These are phyloP conservation scores for Tuber microsphaerosporum DNA, from an alignment of 495 filamentous ascomycete species.

Conservation along the genomic window DNA sequence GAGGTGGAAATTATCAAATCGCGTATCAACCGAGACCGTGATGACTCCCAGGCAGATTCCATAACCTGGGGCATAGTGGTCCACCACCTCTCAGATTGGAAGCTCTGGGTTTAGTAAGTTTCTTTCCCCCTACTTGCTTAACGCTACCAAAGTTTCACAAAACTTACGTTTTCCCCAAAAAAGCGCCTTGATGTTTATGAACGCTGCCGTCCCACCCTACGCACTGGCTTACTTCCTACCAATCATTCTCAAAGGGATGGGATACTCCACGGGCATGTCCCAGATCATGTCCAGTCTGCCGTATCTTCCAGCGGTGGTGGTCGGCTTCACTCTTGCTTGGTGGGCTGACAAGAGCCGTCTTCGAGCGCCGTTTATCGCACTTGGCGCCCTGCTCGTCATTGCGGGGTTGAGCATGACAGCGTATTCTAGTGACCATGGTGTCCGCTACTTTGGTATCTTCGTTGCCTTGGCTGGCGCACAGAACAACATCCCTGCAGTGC, in stretches of 20 bases:
- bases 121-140: background rate
- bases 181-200: constrained; percentile 47
- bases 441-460: constrained; percentile 57
- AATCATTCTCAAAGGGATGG: constrained; percentile 50
- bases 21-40: constrained; percentile 53
- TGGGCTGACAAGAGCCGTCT: constrained; percentile 52
- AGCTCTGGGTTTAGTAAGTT: constrained; percentile 44
- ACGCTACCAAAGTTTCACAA: background rate
- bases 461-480: constrained; percentile 52
- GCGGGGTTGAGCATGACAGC: constrained; percentile 52
- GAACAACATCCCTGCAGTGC: constrained; percentile 50
- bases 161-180: constrained; percentile 11
- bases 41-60: constrained; percentile 45
- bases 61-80: constrained; percentile 42
- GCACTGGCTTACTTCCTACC: constrained; percentile 52
- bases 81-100: constrained; percentile 43
- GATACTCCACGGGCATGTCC: constrained; percentile 44
- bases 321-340: constrained; percentile 46
- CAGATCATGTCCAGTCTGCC: constrained; percentile 49
- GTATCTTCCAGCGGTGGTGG: constrained; percentile 43
- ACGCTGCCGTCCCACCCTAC: constrained; percentile 46
- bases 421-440: constrained; percentile 47
- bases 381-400: constrained; percentile 49
- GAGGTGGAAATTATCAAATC: constrained; percentile 50
- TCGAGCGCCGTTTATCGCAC: constrained; percentile 51